These are phyloP conservation scores for Sisymbrium altissimum DNA, from an alignment of 345 rosid species.

Conservation along the genomic window DNA sequence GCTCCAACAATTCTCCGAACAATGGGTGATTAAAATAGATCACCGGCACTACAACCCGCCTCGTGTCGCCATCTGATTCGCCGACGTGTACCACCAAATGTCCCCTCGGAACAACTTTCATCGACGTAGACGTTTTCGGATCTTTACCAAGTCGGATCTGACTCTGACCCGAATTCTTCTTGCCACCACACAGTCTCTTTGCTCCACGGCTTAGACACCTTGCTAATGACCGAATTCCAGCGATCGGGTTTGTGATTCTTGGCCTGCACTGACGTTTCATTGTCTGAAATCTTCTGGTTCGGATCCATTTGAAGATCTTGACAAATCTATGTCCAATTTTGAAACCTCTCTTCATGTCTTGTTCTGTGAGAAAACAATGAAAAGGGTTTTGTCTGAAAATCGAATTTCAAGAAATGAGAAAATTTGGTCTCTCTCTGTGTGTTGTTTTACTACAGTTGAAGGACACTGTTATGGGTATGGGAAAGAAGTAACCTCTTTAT, in stretches of 20 bases:
- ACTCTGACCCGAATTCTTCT: slow-evolving; percentile 30
- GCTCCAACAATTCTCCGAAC: slow-evolving; percentile 67
- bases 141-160: slow-evolving; percentile 43
- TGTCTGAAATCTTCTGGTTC: slow-evolving; percentile 34
- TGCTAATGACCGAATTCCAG: slow-evolving; percentile 40
- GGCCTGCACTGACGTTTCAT: not conserved
- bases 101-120: slow-evolving; percentile 57
- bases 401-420: slow-evolving; percentile 10
- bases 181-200: slow-evolving; percentile 22
- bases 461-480: not conserved
- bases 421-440: not conserved
- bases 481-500: slow-evolving; percentile 3
- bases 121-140: slow-evolving; percentile 2
- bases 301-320: slow-evolving; percentile 46
- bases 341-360: slow-evolving; percentile 54
- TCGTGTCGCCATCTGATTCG: slow-evolving; percentile 43
- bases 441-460: not conserved
- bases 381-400: slow-evolving; percentile 15
- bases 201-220: slow-evolving; percentile 43
- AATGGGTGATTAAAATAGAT: slow-evolving; percentile 81
- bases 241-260: slow-evolving; percentile 27
- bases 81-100: slow-evolving; percentile 78
- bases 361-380: not conserved
- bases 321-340: slow-evolving; percentile 46
- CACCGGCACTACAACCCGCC: slow-evolving; percentile 66